phyloP scores from a whole-genome alignment of 2,329 filamentous ascomycete genomes.

The Botrytis paeoniae region DNA sequence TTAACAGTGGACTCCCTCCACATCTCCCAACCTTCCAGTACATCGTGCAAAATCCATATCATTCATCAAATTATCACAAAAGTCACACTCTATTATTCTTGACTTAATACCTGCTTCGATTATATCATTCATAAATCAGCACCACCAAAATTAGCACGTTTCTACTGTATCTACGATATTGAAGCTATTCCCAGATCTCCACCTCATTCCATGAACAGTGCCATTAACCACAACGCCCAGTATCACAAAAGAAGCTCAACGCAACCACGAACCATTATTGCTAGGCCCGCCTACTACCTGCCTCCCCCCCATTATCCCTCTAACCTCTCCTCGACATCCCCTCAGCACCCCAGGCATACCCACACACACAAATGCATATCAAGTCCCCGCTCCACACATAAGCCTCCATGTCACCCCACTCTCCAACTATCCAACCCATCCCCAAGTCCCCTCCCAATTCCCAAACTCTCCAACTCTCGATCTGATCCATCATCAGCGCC shows the following conservation, averaged over 20 bases:
- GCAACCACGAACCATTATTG: neutral
- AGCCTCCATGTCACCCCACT: rapidly evolving
- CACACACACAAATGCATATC: neutral
- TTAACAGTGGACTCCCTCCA: neutral
- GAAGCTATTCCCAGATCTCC: neutral
- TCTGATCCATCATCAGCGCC: neutral
- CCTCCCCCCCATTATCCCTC: neutral
- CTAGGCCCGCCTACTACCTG: neutral
- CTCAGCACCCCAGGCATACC: neutral
- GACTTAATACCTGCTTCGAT: neutral
- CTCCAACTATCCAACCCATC: neutral
- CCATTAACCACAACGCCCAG: neutral
- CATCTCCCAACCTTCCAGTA: neutral
- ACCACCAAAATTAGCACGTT: neutral
- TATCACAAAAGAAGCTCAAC: neutral
- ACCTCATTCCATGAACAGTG: neutral
- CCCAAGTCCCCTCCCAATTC: neutral
- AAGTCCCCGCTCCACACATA: neutral
- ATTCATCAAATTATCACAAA: neutral
- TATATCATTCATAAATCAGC: neutral
- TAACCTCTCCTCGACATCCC: neutral
- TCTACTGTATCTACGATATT: neutral
- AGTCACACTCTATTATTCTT: neutral
- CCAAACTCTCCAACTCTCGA: neutral
- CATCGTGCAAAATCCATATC: neutral